A percentile compares a stretch with the other conserved stretches of the same genome.
Evolutionary conservation across 2,329 filamentous ascomycete species (phyloP).

Genomic region (Fusarium subtropicale): DNA sequence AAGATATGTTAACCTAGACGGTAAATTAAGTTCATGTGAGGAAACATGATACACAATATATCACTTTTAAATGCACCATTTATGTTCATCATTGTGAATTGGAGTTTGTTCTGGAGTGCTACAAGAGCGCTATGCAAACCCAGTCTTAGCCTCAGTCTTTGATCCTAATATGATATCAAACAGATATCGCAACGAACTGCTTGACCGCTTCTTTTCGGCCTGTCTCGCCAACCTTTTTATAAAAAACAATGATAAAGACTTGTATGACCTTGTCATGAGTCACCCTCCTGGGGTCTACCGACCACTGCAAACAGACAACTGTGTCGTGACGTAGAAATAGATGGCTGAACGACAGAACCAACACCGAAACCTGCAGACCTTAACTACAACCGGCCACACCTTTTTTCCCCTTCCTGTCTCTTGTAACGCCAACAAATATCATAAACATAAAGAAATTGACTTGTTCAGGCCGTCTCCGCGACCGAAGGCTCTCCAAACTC

Average conservation of each 20-base stretch:
- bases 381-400: conserved; percentile 37
- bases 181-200: conserved; percentile 26
- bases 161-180: conserved; percentile 17
- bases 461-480: conserved; percentile 27
- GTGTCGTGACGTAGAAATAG: conserved; percentile 29
- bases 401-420: conserved; percentile 37
- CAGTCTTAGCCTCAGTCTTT: conserved; percentile 5
- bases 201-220: conserved; percentile 7
- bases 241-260: conserved; percentile 35
- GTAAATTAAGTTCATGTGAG: not conserved
- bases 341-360: conserved; percentile 23
- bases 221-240: conserved; percentile 22
- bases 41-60: not conserved
- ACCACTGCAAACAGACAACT: conserved; percentile 30
- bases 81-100: conserved; percentile 41
- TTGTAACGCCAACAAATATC: conserved; percentile 39
- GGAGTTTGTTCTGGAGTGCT: conserved; percentile 41
- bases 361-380: conserved; percentile 30
- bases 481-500: conserved; percentile 34
- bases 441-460: conserved; percentile 35
- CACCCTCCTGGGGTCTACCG: conserved; percentile 36
- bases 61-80: not conserved
- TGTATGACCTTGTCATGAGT: conserved; percentile 22
- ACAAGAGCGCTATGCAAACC: conserved; percentile 12
- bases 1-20: not conserved